A percentile compares a stretch with the other conserved stretches of the same genome.
Conservation (phyloP, 2,329 filamentous ascomycete species). For the Blumeriella jaapii region DNA sequence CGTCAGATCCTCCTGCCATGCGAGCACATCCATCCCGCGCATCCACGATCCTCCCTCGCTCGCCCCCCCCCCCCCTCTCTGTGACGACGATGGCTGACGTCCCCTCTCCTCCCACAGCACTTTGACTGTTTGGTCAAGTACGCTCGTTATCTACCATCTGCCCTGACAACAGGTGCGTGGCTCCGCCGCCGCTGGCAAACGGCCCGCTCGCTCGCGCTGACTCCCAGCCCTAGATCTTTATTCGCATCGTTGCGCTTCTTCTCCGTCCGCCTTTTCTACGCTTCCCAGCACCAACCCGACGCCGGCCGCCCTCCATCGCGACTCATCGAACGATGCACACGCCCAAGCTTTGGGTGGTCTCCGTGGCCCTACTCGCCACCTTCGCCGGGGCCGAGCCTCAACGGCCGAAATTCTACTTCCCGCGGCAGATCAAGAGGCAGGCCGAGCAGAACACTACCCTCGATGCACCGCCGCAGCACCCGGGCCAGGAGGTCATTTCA, state of each 20-base stretch:
- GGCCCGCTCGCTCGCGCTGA: constrained; percentile 11
- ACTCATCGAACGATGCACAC: constrained; percentile 36
- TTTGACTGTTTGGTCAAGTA: constrained; percentile 48
- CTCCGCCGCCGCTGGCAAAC: background rate
- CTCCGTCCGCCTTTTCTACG: constrained; percentile 5
- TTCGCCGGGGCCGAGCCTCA: constrained; percentile 34
- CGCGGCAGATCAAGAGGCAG: constrained; percentile 42
- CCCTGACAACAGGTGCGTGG: constrained; percentile 37
- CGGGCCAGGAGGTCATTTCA: constrained; percentile 10
- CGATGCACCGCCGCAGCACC: constrained; percentile 10
- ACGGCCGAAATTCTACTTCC: constrained; percentile 45
- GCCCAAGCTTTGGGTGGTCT: constrained; percentile 37
- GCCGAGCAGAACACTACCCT: constrained; percentile 25
- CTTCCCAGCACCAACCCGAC: constrained; percentile 9
- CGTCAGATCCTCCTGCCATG: constrained; percentile 26
- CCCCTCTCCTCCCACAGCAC: constrained; percentile 20
- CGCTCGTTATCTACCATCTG: constrained; percentile 38
- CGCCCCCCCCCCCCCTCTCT: background rate
- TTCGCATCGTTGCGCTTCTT: constrained; percentile 8
- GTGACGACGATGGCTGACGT: constrained; percentile 17
- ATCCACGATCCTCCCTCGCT: background rate
- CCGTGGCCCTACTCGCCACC: constrained; percentile 37
- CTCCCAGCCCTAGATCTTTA: constrained; percentile 17
- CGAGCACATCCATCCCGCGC: constrained; percentile 10
- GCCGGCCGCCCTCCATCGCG: constrained; percentile 11